These are phyloP conservation scores for Pestalotiopsis sp. DNA, from an alignment of 2,329 filamentous ascomycete genomes.

Conservation along the genomic window DNA sequence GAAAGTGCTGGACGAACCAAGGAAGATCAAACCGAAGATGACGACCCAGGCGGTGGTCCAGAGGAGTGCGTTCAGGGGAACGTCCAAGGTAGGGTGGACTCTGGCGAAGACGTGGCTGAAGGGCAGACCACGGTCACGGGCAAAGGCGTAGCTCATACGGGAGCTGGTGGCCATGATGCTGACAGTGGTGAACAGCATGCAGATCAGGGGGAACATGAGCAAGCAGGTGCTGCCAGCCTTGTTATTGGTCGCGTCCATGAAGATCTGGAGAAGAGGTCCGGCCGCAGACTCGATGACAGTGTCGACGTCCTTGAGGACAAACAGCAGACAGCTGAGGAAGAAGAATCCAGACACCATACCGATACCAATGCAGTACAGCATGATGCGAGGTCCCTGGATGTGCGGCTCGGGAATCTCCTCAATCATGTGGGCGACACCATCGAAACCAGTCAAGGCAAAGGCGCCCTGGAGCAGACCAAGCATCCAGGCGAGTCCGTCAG, in stretches of 20 bases:
- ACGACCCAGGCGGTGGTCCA: constrained; percentile 64
- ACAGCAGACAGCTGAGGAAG: constrained; percentile 65
- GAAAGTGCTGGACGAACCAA: constrained; percentile 69
- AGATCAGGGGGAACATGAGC: constrained; percentile 68
- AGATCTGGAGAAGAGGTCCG: constrained; percentile 63
- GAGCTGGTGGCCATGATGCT: constrained; percentile 68
- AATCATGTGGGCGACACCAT: constrained; percentile 57
- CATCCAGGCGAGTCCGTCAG: constrained; percentile 64
- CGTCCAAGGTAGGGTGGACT: constrained; percentile 61
- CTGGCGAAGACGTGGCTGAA: constrained; percentile 41
- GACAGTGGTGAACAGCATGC: constrained; percentile 64
- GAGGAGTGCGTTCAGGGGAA: constrained; percentile 68
- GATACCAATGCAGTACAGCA: constrained; percentile 61
- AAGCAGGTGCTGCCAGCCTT: constrained; percentile 64
- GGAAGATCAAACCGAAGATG: constrained; percentile 70
- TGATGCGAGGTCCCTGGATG: constrained; percentile 27
- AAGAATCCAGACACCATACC: constrained; percentile 64
- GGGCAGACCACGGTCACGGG: constrained; percentile 68
- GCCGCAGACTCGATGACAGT: constrained; percentile 56
- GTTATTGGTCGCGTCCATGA: constrained; percentile 63
- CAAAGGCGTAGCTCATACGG: constrained; percentile 70
- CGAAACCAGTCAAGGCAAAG: constrained; percentile 53
- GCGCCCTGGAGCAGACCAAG: constrained; percentile 57
- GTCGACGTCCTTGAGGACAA: constrained; percentile 61
- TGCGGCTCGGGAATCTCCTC: constrained; percentile 59